Evolutionary conservation across 805 yeast genomes (phyloP), one percentile per base, ranked within the genome.

Genomic region (Blastobotrys chiropterorum): DNA sequence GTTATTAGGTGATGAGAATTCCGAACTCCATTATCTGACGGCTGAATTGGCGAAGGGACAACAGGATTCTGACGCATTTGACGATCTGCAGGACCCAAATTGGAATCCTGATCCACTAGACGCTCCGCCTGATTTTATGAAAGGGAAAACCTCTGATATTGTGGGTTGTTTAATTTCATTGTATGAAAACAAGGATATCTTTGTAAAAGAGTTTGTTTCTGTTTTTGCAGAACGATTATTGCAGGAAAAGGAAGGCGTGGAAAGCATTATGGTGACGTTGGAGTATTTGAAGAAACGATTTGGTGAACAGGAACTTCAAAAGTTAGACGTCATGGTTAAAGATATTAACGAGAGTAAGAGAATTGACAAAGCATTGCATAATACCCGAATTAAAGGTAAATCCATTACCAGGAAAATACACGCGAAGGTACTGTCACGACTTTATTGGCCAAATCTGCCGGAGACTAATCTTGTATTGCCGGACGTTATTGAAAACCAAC

Each of bases 61-160:
- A 1, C 52, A 52, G 13, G 47, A 31, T 16, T 53, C 50, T 7
- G 56, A 50, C 3, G 80, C 78, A 42, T 53, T 50, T 13, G 57
- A 53, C 43, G 80, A 75, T 40, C 62, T 72, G 47, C 58, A 71
- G 8, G 82, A 78, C 56, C 61, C 81, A 2, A 71, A 77, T 46
- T 88, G 96, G 96, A 65, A 66, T 6, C 96, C 96, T 0, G 95
- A 87, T 59, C 96, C 96, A 0, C 76, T 86, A 14, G 96, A 89
- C 68, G 95, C 96, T 0, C 76, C 90, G n/a, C 87, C 90, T 0
- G 95, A 88, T 65, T 89, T 86, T 69, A 76, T 79, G 44, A 79
- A 80, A 54, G 74, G 76, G 44, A 80, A 77, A 19, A 47, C 56
- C 2, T 77, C 79, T 42, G 95, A 87, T 61, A 77, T 83, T 3